Percentiles rank a stretch among this genome's conserved stretches.
Conservation (phyloP, 345 rosid genomes). For the Clarkia xantiana region DNA sequence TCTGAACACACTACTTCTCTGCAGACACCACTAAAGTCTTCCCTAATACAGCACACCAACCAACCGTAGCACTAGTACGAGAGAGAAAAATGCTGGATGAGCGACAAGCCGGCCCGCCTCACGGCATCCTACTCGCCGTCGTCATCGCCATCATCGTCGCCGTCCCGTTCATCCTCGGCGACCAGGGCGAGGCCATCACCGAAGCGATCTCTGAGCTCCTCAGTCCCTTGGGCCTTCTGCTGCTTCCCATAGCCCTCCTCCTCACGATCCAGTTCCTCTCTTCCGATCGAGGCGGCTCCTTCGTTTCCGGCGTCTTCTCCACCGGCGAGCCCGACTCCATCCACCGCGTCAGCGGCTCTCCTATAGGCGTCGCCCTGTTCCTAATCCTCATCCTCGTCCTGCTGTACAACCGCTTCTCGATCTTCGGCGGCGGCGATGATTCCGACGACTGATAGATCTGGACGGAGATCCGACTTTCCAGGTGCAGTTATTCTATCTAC, state of each 20-base stretch:
- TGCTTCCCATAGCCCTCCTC: slow-evolving; percentile 10
- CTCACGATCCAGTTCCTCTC: slow-evolving; percentile 12
- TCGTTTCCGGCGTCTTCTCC: slow-evolving; percentile 1
- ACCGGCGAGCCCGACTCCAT: slow-evolving; percentile 3
- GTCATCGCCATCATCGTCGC: slow-evolving; percentile 10
- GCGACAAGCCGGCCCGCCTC: slow-evolving; percentile 7
- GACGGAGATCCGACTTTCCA: too few species aligned
- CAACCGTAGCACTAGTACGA: neutral
- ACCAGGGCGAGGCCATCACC: slow-evolving; percentile 8
- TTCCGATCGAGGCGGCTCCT: slow-evolving; percentile 4
- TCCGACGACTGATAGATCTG: slow-evolving; percentile 4
- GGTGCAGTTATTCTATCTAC: too few species aligned
- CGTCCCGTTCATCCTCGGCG: slow-evolving; percentile 9
- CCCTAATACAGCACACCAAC: neutral
- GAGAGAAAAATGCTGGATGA: slow-evolving; percentile 7
- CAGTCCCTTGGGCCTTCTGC: slow-evolving; percentile 10
- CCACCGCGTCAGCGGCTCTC: slow-evolving; percentile 8
- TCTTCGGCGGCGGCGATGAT: slow-evolving; percentile 10
- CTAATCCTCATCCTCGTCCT: slow-evolving; percentile 9
- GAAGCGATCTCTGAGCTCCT: slow-evolving; percentile 10
- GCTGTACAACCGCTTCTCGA: slow-evolving; percentile 10
- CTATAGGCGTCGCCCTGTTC: slow-evolving; percentile 10
- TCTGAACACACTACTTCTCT: too few species aligned
- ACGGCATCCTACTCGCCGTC: slow-evolving; percentile 10
- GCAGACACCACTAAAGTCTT: neutral